Evolutionary conservation across 345 rosid genomes (phyloP).

Genomic region (Viola odorata): DNA sequence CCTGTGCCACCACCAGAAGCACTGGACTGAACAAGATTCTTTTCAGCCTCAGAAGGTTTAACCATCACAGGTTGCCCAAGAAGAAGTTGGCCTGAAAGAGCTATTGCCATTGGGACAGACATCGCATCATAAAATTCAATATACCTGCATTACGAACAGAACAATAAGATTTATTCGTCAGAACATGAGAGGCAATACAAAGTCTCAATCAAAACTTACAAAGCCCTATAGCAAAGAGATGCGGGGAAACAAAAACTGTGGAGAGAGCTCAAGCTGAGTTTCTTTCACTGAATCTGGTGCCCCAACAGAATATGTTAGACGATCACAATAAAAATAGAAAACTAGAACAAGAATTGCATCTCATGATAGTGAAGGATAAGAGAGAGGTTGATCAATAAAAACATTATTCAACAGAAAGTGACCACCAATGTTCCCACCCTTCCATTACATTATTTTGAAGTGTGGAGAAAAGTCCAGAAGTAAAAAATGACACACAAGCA

Average conservation of each 20-base stretch:
- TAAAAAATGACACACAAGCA: too few relatives aligned
- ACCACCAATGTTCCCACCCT: slow-evolving; percentile 15
- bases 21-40: slow-evolving; percentile 81
- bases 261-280: slow-evolving; percentile 66
- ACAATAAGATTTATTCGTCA: slow-evolving; percentile 35
- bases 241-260: slow-evolving; percentile 59
- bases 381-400: slow-evolving; percentile 2
- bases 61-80: slow-evolving; percentile 98
- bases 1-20: slow-evolving; percentile 42
- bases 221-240: slow-evolving; percentile 54
- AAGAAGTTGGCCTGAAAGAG: slow-evolving; percentile 74
- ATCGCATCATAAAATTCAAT: slow-evolving; percentile 87
- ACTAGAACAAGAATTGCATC: slow-evolving; percentile 13
- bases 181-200: slow-evolving; percentile 15
- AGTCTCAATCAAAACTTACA: slow-evolving; percentile 38
- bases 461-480: slow-evolving; percentile 12
- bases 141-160: slow-evolving; percentile 57
- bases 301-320: slow-evolving; percentile 54
- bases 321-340: slow-evolving; percentile 20
- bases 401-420: slow-evolving; percentile 2
- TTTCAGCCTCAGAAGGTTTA: slow-evolving; percentile 98
- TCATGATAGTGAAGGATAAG: slow-evolving; percentile 5
- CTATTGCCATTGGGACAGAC: slow-evolving; percentile 98
- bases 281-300: slow-evolving; percentile 61
- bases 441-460: slow-evolving; percentile 6